Base-by-base conservation (phyloP, 148 eudicot species). In the Silene conica region DNA sequence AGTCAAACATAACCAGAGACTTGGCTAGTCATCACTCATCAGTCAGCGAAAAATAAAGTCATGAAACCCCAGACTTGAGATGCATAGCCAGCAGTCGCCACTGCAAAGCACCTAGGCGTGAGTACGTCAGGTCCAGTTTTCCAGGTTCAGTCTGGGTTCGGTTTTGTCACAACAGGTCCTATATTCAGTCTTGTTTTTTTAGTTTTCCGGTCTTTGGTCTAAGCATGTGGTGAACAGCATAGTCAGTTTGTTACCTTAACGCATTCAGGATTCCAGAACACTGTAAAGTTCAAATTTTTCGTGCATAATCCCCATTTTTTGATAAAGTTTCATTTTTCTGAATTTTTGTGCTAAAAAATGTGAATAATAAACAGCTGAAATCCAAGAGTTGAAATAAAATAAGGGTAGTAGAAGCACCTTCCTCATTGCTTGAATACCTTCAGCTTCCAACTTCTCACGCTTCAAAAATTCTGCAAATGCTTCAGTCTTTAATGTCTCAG, bases 391-490 rank as follows among this genome's bases (percentile, higher is more conserved):
- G 45, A 43, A 66, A 45, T 60, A 46, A 67, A 18, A 14, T 63
- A 7, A 11, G 41, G 70, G 55, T 34, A 31, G 50, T 20, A 31
- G 56, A 21, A 43, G 56, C 26, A 89, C 94, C 97, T 85, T 84
- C 43, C 71, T 70, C 64, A 85, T 81, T 72, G 84, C 72, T 60
- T 89, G 84, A 43, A 85, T 43, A 71, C 87, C 92, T 73, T 83
- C 83, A 80, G 76, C 85, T 83, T 88, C 97, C 78, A 83, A 61
- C 9, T 76, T 62, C 63, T 81, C 82, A 68, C 86, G 78, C 82
- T 85, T 87, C 72, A 79, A 67, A 68, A 84, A 52, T 88, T 89
- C 87, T 34, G 59, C 50, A 67, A 71, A 34, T 54, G 81, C 87
- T 82, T 82, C 81, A 54, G 78, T 72, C 52, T 79, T 85, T 67